These are phyloP conservation scores for Ogataea wickerhamii DNA, from an alignment of 805 yeast species.

Conservation along the genomic window DNA sequence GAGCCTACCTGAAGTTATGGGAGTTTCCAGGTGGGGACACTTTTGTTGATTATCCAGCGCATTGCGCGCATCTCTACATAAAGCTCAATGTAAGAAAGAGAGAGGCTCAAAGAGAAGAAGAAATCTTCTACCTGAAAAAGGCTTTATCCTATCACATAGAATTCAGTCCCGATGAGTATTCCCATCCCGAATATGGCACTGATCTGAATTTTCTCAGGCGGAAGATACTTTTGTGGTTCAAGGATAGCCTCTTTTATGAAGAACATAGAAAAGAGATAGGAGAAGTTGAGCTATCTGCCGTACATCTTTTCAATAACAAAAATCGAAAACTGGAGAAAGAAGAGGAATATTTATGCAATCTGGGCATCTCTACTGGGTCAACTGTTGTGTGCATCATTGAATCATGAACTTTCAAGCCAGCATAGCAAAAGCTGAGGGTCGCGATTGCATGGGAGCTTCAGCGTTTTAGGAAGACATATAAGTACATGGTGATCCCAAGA, in stretches of 20 bases:
- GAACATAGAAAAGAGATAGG: constrained; percentile 15
- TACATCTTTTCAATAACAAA: constrained; percentile 34
- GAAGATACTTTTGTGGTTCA: constrained; percentile 54
- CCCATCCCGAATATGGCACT: constrained; percentile 69
- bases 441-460: no score
- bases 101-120: constrained; percentile 8
- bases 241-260: constrained; percentile 36
- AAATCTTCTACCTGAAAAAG: constrained; percentile 19
- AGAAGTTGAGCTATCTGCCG: constrained; percentile 25
- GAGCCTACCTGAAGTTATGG: constrained; percentile 27
- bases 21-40: constrained; percentile 43
- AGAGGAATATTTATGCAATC: constrained; percentile 45
- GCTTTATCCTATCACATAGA: constrained; percentile 65
- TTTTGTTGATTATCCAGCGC: constrained; percentile 70
- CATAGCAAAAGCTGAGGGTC: no score
- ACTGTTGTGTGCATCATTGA: constrained; percentile 35
- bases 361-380: constrained; percentile 54
- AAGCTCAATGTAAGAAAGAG: constrained; percentile 40
- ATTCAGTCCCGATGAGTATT: constrained; percentile 78
- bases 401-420: no score
- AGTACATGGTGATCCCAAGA: no score
- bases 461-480: no score
- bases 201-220: constrained; percentile 58
- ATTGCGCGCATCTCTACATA: constrained; percentile 70
- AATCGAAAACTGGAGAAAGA: constrained; percentile 36